Evolutionary conservation across 23 red algal species (phyloP).

Genomic region (Rhodosorus marinus): DNA sequence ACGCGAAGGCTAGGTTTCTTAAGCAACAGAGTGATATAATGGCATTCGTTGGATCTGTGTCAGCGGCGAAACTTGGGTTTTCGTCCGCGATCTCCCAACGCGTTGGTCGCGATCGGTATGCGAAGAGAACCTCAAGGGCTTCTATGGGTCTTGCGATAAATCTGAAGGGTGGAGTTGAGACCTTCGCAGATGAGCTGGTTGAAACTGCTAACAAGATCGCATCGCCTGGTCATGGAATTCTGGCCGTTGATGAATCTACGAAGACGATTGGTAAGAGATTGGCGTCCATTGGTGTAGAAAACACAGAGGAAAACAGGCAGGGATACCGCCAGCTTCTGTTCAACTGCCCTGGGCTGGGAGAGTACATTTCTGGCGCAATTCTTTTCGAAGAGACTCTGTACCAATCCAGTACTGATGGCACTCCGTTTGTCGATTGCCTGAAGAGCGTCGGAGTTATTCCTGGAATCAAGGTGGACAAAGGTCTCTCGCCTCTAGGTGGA

Average conservation of each 20-base stretch:
- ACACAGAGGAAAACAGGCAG: constrained; percentile 78
- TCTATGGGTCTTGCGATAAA: no score
- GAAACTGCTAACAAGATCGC: constrained; percentile 62
- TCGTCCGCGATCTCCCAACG: no score
- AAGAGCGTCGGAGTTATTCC: constrained; percentile 79
- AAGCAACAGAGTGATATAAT: no score
- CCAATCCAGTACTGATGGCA: constrained; percentile 51
- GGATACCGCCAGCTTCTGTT: constrained; percentile 88
- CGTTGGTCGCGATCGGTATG: no score
- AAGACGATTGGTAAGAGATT: constrained; percentile 98
- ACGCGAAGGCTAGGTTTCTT: no score
- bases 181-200: constrained; percentile 72
- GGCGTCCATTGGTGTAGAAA: constrained; percentile 93
- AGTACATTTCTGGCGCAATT: constrained; percentile 94
- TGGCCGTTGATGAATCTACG: constrained; percentile 91
- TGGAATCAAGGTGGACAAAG: constrained; percentile 98
- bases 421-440: constrained; percentile 88
- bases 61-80: no score
- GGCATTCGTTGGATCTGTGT: no score
- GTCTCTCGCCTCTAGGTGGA: constrained; percentile 69
- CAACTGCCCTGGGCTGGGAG: constrained; percentile 77
- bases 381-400: constrained; percentile 97
- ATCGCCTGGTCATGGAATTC: constrained; percentile 80
- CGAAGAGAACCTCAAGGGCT: no score
- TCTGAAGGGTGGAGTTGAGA: constrained; percentile 8